Conservation (phyloP, 805 yeast genomes). For the Suhomyces faveliae region DNA sequence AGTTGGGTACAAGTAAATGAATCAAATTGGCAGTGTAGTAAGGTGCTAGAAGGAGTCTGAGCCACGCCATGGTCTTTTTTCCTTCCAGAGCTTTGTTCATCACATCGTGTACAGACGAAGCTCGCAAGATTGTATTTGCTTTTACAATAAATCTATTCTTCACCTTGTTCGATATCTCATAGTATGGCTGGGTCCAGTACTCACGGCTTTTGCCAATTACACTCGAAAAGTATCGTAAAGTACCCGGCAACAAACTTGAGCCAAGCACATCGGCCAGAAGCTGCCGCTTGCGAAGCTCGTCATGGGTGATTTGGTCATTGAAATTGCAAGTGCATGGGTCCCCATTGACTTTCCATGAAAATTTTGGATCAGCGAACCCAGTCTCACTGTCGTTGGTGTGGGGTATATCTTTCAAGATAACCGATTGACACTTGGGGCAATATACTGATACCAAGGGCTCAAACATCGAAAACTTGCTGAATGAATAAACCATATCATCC, state of each 20-base stretch:
- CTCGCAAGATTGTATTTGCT: background rate
- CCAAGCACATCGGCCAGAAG: slow-evolving; percentile 13
- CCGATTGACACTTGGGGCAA: slow-evolving; percentile 15
- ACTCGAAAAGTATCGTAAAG: slow-evolving; percentile 10
- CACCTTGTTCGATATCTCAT: slow-evolving; percentile 8
- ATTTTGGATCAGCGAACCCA: slow-evolving; percentile 16
- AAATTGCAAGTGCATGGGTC: slow-evolving; percentile 16
- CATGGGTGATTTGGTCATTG: slow-evolving; percentile 14
- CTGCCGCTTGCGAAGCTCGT: slow-evolving; percentile 20
- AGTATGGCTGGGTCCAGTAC: slow-evolving; percentile 1
- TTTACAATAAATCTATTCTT: background rate
- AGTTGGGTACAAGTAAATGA: slow-evolving; percentile 6
- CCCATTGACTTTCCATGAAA: slow-evolving; percentile 2
- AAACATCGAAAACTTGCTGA: slow-evolving; percentile 3
- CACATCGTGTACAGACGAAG: background rate
- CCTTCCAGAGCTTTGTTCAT: no score
- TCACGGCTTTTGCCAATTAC: no score
- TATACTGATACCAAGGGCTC: slow-evolving; percentile 9
- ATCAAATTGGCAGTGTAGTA: slow-evolving; percentile 16
- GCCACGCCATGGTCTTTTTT: slow-evolving; percentile 1
- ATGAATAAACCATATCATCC: background rate
- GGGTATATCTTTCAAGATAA: slow-evolving; percentile 10
- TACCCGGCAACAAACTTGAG: slow-evolving; percentile 7
- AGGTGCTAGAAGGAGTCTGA: slow-evolving; percentile 5
- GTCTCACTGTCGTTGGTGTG: slow-evolving; percentile 8